phyloP scores from a whole-genome alignment of 352 stramenopile genomes.

The Pythium pyrilobum region DNA sequence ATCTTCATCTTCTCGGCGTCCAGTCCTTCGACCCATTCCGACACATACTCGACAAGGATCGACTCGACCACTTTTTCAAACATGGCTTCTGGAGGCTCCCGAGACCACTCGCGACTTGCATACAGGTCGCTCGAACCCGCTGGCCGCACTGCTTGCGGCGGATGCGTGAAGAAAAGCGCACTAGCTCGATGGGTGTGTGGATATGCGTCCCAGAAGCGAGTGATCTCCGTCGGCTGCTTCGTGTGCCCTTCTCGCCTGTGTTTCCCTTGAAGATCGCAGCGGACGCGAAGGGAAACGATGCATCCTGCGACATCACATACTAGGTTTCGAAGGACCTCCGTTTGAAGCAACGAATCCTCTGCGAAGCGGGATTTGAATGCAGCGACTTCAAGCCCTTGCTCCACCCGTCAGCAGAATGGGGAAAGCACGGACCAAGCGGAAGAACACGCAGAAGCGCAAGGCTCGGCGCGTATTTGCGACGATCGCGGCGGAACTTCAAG shows the following conservation, averaged over 20 bases:
- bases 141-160: too few relatives aligned
- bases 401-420: constrained; percentile 46
- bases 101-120: too few relatives aligned
- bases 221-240: too few relatives aligned
- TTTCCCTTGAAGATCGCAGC: constrained; percentile 17
- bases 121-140: too few relatives aligned
- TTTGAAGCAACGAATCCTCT: background rate
- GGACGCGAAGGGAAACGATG: constrained; percentile 15
- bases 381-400: too few relatives aligned
- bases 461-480: constrained; percentile 58
- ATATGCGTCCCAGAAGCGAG: too few relatives aligned
- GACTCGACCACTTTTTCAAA: constrained; percentile 85
- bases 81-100: too few relatives aligned
- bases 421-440: constrained; percentile 47
- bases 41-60: constrained; percentile 83
- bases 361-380: background rate
- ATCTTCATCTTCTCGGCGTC: constrained; percentile 88
- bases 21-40: constrained; percentile 78
- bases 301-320: too few relatives aligned
- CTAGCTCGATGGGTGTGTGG: too few relatives aligned
- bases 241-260: too few relatives aligned
- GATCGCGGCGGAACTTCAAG: constrained; percentile 44
- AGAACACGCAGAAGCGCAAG: constrained; percentile 76
- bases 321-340: background rate
- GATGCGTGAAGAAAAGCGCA: too few relatives aligned